Percentiles rank a stretch among this genome's conserved stretches.
Evolutionary conservation across 805 yeast genomes (phyloP).

Genomic region (Grigorovia transvaalensis): DNA sequence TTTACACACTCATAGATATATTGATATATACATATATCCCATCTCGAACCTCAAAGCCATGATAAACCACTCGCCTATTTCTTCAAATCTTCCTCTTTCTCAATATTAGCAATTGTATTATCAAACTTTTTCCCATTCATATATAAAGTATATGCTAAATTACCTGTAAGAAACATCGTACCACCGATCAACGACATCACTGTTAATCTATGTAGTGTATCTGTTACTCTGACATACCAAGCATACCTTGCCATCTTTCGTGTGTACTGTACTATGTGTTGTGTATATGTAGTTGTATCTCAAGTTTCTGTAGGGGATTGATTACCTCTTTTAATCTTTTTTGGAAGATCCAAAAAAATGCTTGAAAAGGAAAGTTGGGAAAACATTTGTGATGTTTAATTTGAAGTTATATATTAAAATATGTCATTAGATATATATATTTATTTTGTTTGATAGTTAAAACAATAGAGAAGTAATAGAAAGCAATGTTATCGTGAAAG

Average conservation of each 20-base stretch:
- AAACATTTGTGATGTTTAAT: neutral
- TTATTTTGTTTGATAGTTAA: no score
- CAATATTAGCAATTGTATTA: conserved; percentile 22
- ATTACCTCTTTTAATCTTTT: no score
- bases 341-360: no score
- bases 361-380: no score
- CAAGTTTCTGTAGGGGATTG: neutral
- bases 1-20: no score
- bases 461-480: neutral
- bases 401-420: no score
- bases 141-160: conserved; percentile 42
- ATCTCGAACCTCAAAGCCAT: neutral
- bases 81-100: neutral
- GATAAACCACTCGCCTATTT: neutral
- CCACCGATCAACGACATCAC: conserved; percentile 58
- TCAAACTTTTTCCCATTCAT: conserved; percentile 44
- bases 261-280: neutral
- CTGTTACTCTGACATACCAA: conserved; percentile 68
- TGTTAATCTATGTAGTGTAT: conserved; percentile 61
- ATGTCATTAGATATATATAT: no score
- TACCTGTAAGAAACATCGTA: conserved; percentile 40
- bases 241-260: conserved; percentile 43
- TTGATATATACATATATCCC: no score
- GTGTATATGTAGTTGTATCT: no score
- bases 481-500: neutral